Percentiles rank a stretch among this genome's conserved stretches.
These are phyloP conservation scores for Trichoderma semiorbis DNA, from an alignment of 2,329 filamentous ascomycete species.

Conservation along the genomic window DNA sequence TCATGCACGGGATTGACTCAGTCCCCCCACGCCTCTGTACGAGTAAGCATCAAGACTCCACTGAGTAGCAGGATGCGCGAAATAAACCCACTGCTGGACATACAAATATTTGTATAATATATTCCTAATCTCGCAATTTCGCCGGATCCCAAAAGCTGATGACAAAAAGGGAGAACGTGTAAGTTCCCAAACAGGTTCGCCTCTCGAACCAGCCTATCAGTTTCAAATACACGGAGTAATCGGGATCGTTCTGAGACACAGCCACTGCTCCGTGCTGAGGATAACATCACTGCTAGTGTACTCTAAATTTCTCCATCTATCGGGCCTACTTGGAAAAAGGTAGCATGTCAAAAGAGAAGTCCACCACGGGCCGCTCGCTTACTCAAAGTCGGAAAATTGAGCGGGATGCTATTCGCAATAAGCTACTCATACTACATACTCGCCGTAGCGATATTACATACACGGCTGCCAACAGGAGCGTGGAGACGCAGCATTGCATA, in stretches of 20 bases:
- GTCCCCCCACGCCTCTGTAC: not conserved
- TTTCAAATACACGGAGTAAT: not conserved
- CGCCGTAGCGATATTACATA: not conserved
- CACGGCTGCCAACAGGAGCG: not conserved
- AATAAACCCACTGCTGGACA: not conserved
- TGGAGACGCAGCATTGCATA: conserved; percentile 12
- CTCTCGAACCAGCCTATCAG: not conserved
- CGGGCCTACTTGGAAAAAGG: not conserved
- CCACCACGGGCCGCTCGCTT: not conserved
- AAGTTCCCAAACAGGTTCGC: not conserved
- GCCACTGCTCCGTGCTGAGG: not conserved
- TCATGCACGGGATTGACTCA: not conserved
- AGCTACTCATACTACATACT: not conserved
- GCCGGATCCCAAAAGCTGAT: not conserved
- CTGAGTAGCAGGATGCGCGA: not conserved
- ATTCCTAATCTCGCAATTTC: not conserved
- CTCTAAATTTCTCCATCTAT: not conserved
- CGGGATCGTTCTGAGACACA: not conserved
- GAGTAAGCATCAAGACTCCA: not conserved
- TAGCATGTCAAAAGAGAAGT: not conserved
- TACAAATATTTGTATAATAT: not conserved
- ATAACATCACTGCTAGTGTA: not conserved
- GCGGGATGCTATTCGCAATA: not conserved
- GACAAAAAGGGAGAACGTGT: not conserved
- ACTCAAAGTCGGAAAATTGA: not conserved